Base-by-base conservation (phyloP, 208 protist species). In the Wallacemonas sp. region DNA sequence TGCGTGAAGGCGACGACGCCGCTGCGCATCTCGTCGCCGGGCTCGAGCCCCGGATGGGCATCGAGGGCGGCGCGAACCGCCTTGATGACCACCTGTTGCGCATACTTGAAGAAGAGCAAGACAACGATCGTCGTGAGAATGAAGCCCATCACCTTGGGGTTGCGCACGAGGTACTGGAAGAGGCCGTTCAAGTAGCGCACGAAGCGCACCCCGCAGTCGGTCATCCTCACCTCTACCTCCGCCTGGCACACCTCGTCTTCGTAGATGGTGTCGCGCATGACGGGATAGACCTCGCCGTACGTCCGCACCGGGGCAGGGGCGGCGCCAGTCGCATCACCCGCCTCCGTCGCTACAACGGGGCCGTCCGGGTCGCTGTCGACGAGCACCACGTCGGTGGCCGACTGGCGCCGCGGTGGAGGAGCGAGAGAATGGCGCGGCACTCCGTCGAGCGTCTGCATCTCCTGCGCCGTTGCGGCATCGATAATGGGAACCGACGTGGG, bases 181-280 rank as follows among this genome's bases (percentile, higher is more conserved):
- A 80, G 44, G 19, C 63, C 71, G 37, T 76, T 76, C 48, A 85
- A 22, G 68, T 86, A 86, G 46, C 63, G 72, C 27, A 86, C 76
- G 36, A 86, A 81, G 33, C 57, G 66, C 17, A 60, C 73, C 9
- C 79, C 79, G 54, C 67, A 82, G 63, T 86, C 76, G 34, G 63
- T 67, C 21, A 63, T 38, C 21, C 34, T 74, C 32, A 80, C 33
- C 45, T 54, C 45, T 21, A 79, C 66, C 37, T 80, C 76, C 21
- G 55, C 72, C 12, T 74, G 61, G 38, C 76, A 83, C 63, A 79
- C 78, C 50, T 79, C 74, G 64, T 84, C 81, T 3, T 55, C 68
- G 70, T 82, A 84, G 65, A 87, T 81, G 39, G 81, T 82, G 68
- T 69, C 68, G 65, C 76, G 83, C 81, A 88, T 88, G 66, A 82